Evolutionary conservation across 345 rosid genomes (phyloP), one percentile per base, ranked within the genome.

Genomic region (Passiflora organensis): DNA sequence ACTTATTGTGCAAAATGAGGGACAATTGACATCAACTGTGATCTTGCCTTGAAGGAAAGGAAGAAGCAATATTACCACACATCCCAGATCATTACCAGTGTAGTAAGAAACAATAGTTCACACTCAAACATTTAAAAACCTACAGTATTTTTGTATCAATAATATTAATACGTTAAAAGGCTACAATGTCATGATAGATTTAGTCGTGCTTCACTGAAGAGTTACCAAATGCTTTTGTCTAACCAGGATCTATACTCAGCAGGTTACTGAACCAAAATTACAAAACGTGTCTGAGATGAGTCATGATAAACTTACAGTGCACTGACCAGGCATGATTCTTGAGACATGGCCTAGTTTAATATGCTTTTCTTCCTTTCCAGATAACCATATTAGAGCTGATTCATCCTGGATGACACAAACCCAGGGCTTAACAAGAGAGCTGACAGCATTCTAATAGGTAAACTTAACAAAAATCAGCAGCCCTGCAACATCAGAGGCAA

Each of bases 291-390:
- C n/a, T n/a, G n/a, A n/a, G n/a, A n/a, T n/a, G n/a, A n/a, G n/a
- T n/a, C n/a, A 12, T 20, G 28, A 50, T 46, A 20, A 47, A 62
- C 51, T 51, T 61, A 51, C 55, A 41, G 58, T 56, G 58, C 56
- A 59, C 52, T 21, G 49, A 2, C 60, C 62, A 32, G 60, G 54
- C 19, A 65, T 52, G 21, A 58, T 18, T n/a, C 47, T 57, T 21
- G 60, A 45, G 15, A 56, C 59, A 56, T 61, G 52, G 48, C 60
- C 36, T 19, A 49, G 56, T n/a, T 45, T 67, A 39, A 67, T 65
- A 54, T 67, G 53, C 39, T 67, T 67, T 61, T 60, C 66, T 51
- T 67, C 61, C 55, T 54, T 67, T 37, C 65, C 71, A 10, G 71
- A 60, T 43, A 67, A 34, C 71, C 71, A 67, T 25, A 67, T 32